Percentiles rank a stretch among this genome's conserved stretches.
Conservation (phyloP, 352 stramenopile genomes). For the Phytophthora citrophthora region DNA sequence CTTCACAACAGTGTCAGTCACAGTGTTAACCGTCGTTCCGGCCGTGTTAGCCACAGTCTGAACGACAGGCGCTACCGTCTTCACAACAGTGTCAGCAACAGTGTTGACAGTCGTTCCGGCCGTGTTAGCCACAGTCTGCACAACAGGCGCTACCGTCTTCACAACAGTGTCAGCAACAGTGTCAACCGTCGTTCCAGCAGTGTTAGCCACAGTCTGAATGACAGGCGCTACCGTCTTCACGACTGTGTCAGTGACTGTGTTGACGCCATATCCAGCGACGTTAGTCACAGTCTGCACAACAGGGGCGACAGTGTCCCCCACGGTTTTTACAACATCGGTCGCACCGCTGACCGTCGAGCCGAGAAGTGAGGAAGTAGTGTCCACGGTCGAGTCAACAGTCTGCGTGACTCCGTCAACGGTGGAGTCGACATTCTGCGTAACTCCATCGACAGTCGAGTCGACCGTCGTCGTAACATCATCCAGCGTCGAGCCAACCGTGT, state of each 20-base stretch:
- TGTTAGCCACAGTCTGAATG: constrained; percentile 4
- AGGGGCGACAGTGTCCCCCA: background rate
- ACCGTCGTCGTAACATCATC: constrained; percentile 5
- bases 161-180: constrained; percentile 7
- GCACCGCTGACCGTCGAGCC: background rate
- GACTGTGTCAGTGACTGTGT: too few relatives aligned
- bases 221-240: too few relatives aligned
- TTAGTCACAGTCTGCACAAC: constrained; percentile 9
- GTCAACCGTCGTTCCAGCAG: background rate
- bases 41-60: constrained; percentile 3
- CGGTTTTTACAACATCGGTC: constrained; percentile 2
- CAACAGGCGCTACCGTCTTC: background rate
- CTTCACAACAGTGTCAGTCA: constrained; percentile 5
- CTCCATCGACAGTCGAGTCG: constrained; percentile 6
- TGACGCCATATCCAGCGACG: constrained; percentile 6
- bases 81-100: too few relatives aligned
- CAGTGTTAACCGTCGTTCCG: background rate
- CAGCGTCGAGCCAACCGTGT: constrained; percentile 14
- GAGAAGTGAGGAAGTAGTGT: background rate
- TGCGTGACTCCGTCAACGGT: constrained; percentile 1
- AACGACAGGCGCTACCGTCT: too few relatives aligned
- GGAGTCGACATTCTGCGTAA: constrained; percentile 10
- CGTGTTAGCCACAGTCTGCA: constrained; percentile 10
- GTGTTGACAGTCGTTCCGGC: constrained; percentile 2
- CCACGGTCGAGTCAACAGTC: constrained; percentile 8